Conservation (phyloP, 2,329 filamentous ascomycete genomes). For the Parafenestella ontariensis region DNA sequence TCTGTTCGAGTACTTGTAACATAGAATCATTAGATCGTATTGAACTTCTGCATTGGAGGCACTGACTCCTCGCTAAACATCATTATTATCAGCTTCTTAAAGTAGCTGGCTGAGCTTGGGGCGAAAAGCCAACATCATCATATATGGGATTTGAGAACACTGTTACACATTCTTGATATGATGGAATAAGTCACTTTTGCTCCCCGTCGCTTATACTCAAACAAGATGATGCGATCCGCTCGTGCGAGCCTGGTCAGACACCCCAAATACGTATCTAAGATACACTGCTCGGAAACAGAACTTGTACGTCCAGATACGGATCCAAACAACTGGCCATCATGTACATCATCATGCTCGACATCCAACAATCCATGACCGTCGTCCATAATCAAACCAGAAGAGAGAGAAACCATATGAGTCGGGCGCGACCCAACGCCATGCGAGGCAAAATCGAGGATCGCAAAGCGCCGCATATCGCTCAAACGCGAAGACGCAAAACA, state of each 20-base stretch:
- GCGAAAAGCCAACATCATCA: too few relatives aligned
- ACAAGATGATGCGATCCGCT: not conserved
- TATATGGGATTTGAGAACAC: not conserved
- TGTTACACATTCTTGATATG: not conserved
- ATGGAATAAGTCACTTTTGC: not conserved
- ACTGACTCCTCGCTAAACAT: too few relatives aligned
- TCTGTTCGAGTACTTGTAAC: too few relatives aligned
- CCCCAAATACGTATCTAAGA: not conserved
- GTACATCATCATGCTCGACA: not conserved
- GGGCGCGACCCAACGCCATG: not conserved
- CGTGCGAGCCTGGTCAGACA: not conserved
- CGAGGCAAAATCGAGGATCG: not conserved
- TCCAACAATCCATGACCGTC: not conserved
- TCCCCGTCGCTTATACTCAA: not conserved
- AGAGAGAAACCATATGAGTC: not conserved
- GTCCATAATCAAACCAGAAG: not conserved
- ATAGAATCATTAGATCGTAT: too few relatives aligned
- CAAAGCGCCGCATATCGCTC: not conserved
- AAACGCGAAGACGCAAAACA: not conserved
- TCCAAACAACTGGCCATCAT: not conserved
- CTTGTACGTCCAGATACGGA: not conserved
- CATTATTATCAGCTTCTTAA: too few relatives aligned
- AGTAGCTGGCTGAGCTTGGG: too few relatives aligned
- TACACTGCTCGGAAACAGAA: not conserved
- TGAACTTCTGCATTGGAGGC: too few relatives aligned